phyloP scores from a whole-genome alignment of 2,329 filamentous ascomycete genomes.

The Periconia digitata region DNA sequence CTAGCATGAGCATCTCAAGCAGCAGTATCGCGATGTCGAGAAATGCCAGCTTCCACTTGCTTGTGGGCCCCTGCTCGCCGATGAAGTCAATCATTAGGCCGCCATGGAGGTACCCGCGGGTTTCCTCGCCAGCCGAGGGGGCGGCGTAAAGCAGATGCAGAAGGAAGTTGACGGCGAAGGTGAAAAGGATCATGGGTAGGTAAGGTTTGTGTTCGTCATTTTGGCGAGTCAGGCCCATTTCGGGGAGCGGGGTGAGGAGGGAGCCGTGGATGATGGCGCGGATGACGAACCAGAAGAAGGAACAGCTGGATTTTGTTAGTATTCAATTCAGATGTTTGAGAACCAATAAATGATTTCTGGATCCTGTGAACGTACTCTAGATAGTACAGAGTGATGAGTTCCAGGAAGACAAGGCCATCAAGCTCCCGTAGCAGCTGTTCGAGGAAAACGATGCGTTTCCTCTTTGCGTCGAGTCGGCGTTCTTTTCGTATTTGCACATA shows the following conservation, averaged over 20 bases:
- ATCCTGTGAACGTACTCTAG: slow-evolving; percentile 66
- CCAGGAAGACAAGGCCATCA: slow-evolving; percentile 62
- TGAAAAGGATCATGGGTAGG: slow-evolving; percentile 55
- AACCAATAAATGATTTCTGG: no score
- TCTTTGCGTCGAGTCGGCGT: slow-evolving; percentile 35
- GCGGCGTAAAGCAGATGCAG: slow-evolving; percentile 50
- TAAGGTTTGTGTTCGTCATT: slow-evolving; percentile 55
- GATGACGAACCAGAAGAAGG: slow-evolving; percentile 58
- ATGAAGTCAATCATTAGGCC: slow-evolving; percentile 67
- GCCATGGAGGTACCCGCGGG: slow-evolving; percentile 60
- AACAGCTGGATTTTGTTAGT: slow-evolving; percentile 51
- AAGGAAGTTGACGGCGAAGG: slow-evolving; percentile 59
- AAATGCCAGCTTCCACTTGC: slow-evolving; percentile 53
- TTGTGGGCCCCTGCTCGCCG: slow-evolving; percentile 60
- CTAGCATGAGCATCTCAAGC: slow-evolving; percentile 61
- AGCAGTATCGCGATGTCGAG: slow-evolving; percentile 58
- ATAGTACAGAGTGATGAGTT: slow-evolving; percentile 64
- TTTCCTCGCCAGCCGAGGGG: slow-evolving; percentile 50
- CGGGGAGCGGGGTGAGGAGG: slow-evolving; percentile 61
- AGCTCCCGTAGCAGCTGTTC: slow-evolving; percentile 59
- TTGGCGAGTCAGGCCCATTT: slow-evolving; percentile 49
- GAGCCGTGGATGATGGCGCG: slow-evolving; percentile 59
- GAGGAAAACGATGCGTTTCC: slow-evolving; percentile 45
- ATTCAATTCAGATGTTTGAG: not conserved
- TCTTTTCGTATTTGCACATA: slow-evolving; percentile 25